Base-by-base conservation (phyloP, 1,284 basidiomycete species). In the Tylopilus orsonianus region DNA sequence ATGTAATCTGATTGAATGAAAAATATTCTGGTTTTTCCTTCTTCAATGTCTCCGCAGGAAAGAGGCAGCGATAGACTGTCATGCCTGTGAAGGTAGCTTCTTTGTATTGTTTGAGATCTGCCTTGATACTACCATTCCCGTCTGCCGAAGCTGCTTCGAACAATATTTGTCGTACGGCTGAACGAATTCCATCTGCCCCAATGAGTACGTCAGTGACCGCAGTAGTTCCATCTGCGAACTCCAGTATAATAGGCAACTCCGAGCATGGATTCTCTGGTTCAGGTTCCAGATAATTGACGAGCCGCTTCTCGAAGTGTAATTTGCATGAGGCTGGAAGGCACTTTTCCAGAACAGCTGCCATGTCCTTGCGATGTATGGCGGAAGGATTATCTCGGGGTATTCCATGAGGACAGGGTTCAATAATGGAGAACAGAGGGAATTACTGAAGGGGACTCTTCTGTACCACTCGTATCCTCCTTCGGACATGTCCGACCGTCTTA, bases 381-480 rank as follows among this genome's bases (percentile, higher is more conserved):
- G 49, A 38, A 3, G 46, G 41, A 7, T 44, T 30, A 16, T 41
- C 59, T 60, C 45, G 20, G 4, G 10, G 3, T 19, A 10, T 8
- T 23, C 12, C 5, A 6, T 48, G 1, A 48, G 33, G 19, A 27
- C 9, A 1, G 4, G 5, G 12, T 16, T 8, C 5, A n/a, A n/a
- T 14, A 4, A n/a, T 22, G 4, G 1, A 22, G 10, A 24, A 14
- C 4, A 20, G 9, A 9, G 3, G 12, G 1, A 47, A 54, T 34
- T 41, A 61, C 56, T 1, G 10, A 12, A 18, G 8, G 44, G 14
- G 2, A 14, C 9, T n/a, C 23, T 44, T 3, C 41, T 29, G 18
- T 41, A 62, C 61, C 61, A 61, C 10, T 5, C 2, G 19, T 62
- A 59, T 33, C 59, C 61, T 0, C 59, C 59, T 2, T 57, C 48